Evolutionary conservation across 2,329 filamentous ascomycete genomes (phyloP).

Genomic region (Scorias spongiosa): DNA sequence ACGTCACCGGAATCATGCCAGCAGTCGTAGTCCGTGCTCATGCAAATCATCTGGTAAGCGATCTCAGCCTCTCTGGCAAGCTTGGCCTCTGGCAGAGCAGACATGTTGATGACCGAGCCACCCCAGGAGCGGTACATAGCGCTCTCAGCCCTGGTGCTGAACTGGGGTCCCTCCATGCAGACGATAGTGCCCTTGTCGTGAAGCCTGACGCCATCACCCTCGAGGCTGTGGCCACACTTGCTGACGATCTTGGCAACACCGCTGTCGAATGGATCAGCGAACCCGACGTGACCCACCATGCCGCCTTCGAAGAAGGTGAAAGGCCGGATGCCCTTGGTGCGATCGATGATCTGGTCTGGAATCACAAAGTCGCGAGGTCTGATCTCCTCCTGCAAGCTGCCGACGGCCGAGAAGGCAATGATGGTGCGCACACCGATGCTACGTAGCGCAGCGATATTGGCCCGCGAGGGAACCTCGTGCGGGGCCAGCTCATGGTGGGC

Average conservation of each 20-base stretch:
- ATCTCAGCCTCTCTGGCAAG: conserved; percentile 92
- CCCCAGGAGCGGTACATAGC: conserved; percentile 92
- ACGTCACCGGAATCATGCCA: conserved; percentile 75
- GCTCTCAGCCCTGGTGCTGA: conserved; percentile 89
- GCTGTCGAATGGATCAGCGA: conserved; percentile 87
- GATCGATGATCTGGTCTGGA: conserved; percentile 92
- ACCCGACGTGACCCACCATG: conserved; percentile 84
- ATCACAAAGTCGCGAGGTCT: conserved; percentile 93
- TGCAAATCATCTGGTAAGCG: conserved; percentile 96
- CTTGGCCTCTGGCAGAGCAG: conserved; percentile 85
- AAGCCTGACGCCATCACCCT: conserved; percentile 69
- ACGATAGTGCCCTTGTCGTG: conserved; percentile 75
- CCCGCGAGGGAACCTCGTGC: conserved; percentile 84
- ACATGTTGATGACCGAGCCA: conserved; percentile 97
- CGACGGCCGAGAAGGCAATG: conserved; percentile 90
- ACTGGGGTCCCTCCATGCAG: conserved; percentile 98
- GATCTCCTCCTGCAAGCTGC: conserved; percentile 80
- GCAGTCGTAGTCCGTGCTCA: conserved; percentile 99
- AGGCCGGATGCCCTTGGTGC: conserved; percentile 84
- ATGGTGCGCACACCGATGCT: conserved; percentile 77
- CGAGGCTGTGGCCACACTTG: conserved; percentile 58
- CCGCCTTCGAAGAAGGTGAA: conserved; percentile 94
- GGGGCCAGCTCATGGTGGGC: conserved; percentile 77
- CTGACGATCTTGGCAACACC: conserved; percentile 61
- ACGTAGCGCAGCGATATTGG: conserved; percentile 96